A percentile compares a stretch with the other conserved stretches of the same genome.
These are phyloP conservation scores for Trichoderma atroviride DNA, from an alignment of 2,329 filamentous ascomycete genomes.

Conservation along the genomic window DNA sequence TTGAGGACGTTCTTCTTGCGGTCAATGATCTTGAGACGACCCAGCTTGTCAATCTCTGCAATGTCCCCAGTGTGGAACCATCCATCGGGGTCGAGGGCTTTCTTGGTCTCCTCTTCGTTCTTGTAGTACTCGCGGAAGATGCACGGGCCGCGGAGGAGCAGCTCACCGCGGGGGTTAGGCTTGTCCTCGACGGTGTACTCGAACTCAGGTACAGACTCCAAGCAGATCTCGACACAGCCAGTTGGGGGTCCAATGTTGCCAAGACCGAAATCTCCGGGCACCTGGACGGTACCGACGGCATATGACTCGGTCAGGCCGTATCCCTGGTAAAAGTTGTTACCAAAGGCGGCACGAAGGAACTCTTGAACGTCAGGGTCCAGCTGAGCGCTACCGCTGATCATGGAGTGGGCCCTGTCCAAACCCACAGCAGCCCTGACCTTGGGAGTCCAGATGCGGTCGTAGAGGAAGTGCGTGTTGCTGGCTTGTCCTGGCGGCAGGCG, in stretches of 20 bases:
- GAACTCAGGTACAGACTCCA: slow-evolving; percentile 89
- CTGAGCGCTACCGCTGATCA: slow-evolving; percentile 89
- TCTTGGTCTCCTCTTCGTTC: slow-evolving; percentile 83
- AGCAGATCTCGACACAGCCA: slow-evolving; percentile 71
- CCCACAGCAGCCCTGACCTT: slow-evolving; percentile 86
- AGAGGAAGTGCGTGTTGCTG: slow-evolving; percentile 76
- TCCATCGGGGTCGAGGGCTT: slow-evolving; percentile 80
- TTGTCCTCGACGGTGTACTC: slow-evolving; percentile 88
- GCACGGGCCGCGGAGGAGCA: slow-evolving; percentile 78
- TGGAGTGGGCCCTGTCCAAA: slow-evolving; percentile 69
- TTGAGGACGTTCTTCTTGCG: slow-evolving; percentile 99
- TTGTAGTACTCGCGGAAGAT: slow-evolving; percentile 88
- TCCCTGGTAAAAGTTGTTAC: slow-evolving; percentile 78
- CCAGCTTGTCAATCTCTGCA: slow-evolving; percentile 78
- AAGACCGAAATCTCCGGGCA: slow-evolving; percentile 68
- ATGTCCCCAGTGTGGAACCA: slow-evolving; percentile 99
- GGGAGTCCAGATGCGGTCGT: slow-evolving; percentile 85
- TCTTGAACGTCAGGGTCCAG: slow-evolving; percentile 85
- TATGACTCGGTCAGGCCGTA: slow-evolving; percentile 96
- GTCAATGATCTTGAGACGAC: slow-evolving; percentile 91
- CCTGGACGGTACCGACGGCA: slow-evolving; percentile 72
- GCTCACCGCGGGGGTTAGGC: slow-evolving; percentile 86
- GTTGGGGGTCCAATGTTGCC: slow-evolving; percentile 81
- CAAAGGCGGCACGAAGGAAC: slow-evolving; percentile 84
- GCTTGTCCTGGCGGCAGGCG: slow-evolving; percentile 71